These are phyloP conservation scores for Pisolithus tinctorius DNA, from an alignment of 768 basidiomycete genomes.

Conservation along the genomic window DNA sequence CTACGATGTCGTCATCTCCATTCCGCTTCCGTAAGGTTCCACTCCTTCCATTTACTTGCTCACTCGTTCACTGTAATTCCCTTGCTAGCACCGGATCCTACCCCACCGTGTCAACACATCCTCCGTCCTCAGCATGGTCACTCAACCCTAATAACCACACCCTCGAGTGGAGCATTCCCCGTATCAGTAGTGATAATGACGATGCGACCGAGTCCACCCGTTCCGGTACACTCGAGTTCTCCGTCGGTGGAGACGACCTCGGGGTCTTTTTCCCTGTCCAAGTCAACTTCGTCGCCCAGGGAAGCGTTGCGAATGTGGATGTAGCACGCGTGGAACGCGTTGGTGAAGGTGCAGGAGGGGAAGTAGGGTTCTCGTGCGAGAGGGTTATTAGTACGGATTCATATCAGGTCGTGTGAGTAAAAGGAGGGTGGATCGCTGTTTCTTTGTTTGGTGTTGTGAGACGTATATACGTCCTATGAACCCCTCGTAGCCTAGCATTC, in stretches of 20 bases:
- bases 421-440: too few species aligned
- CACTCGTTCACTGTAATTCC: constrained; percentile 3
- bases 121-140: constrained; percentile 55
- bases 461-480: too few species aligned
- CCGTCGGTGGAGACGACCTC: constrained; percentile 74
- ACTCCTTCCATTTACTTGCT: neutral
- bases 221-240: constrained; percentile 89
- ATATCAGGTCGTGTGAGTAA: constrained; percentile 44
- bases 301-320: constrained; percentile 72
- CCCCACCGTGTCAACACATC: constrained; percentile 72
- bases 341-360: constrained; percentile 39
- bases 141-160: constrained; percentile 75
- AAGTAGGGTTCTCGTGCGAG: constrained; percentile 53
- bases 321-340: constrained; percentile 55
- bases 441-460: too few species aligned
- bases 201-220: constrained; percentile 24
- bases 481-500: too few species aligned
- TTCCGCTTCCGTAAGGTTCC: constrained; percentile 80
- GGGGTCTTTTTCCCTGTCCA: constrained; percentile 90
- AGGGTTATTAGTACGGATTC: constrained; percentile 46
- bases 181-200: constrained; percentile 46
- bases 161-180: constrained; percentile 79
- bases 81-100: constrained; percentile 64
- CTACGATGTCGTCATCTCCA: constrained; percentile 81
- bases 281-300: constrained; percentile 73